These are phyloP conservation scores for Metrosideros polymorpha DNA, from an alignment of 441 rosid species.

Conservation along the genomic window DNA sequence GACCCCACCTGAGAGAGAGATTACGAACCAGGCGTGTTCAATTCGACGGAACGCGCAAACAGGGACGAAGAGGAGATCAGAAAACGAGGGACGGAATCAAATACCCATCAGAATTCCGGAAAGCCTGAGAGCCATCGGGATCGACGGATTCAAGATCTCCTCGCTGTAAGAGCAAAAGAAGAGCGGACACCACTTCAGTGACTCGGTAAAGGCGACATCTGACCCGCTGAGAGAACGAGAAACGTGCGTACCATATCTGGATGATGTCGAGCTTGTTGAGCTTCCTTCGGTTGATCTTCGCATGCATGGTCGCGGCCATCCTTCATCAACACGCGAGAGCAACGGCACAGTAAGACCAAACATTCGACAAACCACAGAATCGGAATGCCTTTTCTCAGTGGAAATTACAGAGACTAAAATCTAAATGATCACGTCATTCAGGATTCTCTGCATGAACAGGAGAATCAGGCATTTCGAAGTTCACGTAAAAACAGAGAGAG, in stretches of 20 bases:
- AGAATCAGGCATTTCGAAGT: background rate
- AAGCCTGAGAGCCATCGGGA: constrained; percentile 90
- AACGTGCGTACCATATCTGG: constrained; percentile 49
- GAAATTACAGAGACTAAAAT: background rate
- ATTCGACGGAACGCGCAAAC: background rate
- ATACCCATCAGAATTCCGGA: constrained; percentile 93
- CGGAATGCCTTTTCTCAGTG: background rate
- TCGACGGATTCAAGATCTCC: constrained; percentile 82
- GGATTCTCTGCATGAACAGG: background rate
- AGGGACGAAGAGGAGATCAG: background rate
- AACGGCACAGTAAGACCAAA: background rate
- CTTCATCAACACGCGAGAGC: constrained; percentile 19
- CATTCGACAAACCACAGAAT: background rate
- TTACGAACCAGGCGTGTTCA: background rate
- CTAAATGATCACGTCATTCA: background rate
- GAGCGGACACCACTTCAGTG: background rate
- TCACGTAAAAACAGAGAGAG: background rate
- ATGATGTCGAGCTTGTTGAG: constrained; percentile 61
- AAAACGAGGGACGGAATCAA: background rate
- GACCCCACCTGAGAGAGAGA: constrained; percentile 53
- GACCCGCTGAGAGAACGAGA: background rate
- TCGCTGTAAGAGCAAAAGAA: constrained; percentile 35
- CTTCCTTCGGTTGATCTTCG: constrained; percentile 72
- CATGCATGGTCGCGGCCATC: constrained; percentile 89
- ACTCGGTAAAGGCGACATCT: background rate